Evolutionary conservation across 805 yeast genomes (phyloP).

Genomic region (Kodamaea kaohsiungensis): DNA sequence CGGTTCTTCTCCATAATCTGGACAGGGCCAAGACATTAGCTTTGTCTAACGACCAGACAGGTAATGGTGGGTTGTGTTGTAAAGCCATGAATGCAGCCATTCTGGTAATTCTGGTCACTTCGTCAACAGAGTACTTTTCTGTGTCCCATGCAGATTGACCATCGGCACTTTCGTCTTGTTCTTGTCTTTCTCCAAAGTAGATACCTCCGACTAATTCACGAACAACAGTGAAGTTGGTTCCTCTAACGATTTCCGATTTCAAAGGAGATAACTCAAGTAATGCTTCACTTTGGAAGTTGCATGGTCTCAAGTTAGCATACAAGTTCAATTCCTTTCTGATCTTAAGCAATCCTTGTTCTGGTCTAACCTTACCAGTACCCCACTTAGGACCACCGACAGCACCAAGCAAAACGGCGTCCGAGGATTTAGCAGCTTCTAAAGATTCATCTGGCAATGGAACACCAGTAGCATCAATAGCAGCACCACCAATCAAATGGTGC

Average conservation of each 20-base stretch:
- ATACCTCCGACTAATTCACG: constrained; percentile 98
- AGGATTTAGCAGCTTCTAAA: constrained; percentile 74
- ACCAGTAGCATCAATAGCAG: constrained; percentile 97
- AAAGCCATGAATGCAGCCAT: constrained; percentile 98
- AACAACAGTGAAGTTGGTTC: constrained; percentile 90
- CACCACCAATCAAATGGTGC: constrained; percentile 93
- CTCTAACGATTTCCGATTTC: constrained; percentile 79
- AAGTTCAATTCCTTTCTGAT: constrained; percentile 92
- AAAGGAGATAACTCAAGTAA: constrained; percentile 86
- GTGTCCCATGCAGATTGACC: constrained; percentile 87
- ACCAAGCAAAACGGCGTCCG: constrained; percentile 95
- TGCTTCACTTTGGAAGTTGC: constrained; percentile 86
- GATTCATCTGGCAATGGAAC: constrained; percentile 86
- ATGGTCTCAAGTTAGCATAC: constrained; percentile 96
- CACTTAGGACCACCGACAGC: constrained; percentile 99
- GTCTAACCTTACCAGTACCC: constrained; percentile 97
- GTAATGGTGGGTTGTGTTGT: constrained; percentile 91
- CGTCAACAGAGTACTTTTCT: constrained; percentile 87
- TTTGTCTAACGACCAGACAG: constrained; percentile 95
- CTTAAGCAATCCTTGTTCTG: constrained; percentile 93
- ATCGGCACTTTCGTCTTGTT: constrained; percentile 72
- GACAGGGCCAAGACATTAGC: constrained; percentile 97
- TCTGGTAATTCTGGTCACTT: constrained; percentile 92
- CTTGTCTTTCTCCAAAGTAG: constrained; percentile 93
- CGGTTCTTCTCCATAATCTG: constrained; percentile 94